Evolutionary conservation across 2,329 filamentous ascomycete species (phyloP).

Genomic region (Talaromyces sp.): DNA sequence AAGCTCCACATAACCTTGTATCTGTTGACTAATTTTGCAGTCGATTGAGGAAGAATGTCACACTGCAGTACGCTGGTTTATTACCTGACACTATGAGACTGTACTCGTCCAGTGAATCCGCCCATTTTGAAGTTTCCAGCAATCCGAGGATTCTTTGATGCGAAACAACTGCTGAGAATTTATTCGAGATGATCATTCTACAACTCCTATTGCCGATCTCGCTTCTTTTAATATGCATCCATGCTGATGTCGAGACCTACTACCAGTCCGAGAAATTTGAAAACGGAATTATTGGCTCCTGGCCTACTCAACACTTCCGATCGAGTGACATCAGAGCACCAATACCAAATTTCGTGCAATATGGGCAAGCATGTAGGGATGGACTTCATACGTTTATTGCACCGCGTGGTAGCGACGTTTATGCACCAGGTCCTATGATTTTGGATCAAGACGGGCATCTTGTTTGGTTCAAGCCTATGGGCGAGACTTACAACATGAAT

Average conservation of each 20-base stretch:
- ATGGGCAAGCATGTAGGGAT: slow-evolving; percentile 1
- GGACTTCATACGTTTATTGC: slow-evolving; percentile 7
- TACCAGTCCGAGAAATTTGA: slow-evolving; percentile 9
- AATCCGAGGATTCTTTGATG: neutral
- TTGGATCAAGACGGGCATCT: slow-evolving; percentile 14
- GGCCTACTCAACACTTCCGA: neutral
- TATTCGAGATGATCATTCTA: neutral
- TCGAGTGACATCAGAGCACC: neutral
- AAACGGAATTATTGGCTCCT: neutral
- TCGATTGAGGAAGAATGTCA: neutral
- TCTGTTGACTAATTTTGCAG: neutral
- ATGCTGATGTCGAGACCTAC: slow-evolving; percentile 11
- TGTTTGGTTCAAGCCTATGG: slow-evolving; percentile 1
- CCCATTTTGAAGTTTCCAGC: neutral
- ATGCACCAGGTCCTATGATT: slow-evolving; percentile 10
- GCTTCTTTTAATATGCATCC: neutral
- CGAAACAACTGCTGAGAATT: neutral
- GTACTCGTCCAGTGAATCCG: neutral
- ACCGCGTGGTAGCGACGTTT: slow-evolving; percentile 3
- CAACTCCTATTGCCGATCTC: neutral
- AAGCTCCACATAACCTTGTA: neutral
- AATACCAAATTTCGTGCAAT: slow-evolving; percentile 3
- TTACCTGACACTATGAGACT: neutral
- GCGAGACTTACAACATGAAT: slow-evolving; percentile 9
- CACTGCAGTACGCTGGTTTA: neutral